These are phyloP conservation scores for Myxozyma nipponensis DNA, from an alignment of 805 yeast species.

Conservation along the genomic window DNA sequence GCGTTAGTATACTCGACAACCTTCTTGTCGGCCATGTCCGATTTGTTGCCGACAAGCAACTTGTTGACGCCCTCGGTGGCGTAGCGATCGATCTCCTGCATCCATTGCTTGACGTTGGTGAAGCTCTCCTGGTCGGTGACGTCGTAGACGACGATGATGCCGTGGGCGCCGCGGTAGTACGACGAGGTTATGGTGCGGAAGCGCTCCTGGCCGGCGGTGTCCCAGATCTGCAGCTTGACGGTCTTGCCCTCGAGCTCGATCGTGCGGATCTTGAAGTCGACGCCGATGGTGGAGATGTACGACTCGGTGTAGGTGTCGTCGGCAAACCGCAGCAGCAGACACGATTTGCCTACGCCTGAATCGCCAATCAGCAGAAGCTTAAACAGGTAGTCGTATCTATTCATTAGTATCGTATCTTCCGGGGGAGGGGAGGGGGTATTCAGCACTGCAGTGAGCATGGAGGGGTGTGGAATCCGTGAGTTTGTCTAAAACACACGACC, in stretches of 20 bases:
- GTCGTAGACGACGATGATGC: slow-evolving; percentile 95
- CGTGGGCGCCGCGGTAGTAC: slow-evolving; percentile 98
- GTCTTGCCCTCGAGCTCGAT: slow-evolving; percentile 92
- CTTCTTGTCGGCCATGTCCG: slow-evolving; percentile 88
- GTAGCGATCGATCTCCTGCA: slow-evolving; percentile 96
- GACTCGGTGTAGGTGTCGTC: slow-evolving; percentile 97
- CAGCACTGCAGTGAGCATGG: too few relatives aligned
- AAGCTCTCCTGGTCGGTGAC: slow-evolving; percentile 87
- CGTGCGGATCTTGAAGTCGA: slow-evolving; percentile 71
- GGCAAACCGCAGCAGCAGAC: slow-evolving; percentile 89
- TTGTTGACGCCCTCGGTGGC: slow-evolving; percentile 98
- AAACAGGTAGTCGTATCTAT: slow-evolving; percentile 94
- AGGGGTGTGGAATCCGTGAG: too few relatives aligned
- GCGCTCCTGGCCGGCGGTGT: slow-evolving; percentile 98
- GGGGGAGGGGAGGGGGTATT: too few relatives aligned
- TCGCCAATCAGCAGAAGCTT: slow-evolving; percentile 94
- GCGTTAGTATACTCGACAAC: slow-evolving; percentile 95
- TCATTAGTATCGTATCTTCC: too few relatives aligned
- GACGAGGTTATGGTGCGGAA: slow-evolving; percentile 97
- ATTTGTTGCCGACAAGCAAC: slow-evolving; percentile 92
- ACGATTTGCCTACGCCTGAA: slow-evolving; percentile 98
- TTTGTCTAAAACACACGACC: too few relatives aligned
- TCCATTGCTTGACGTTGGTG: slow-evolving; percentile 96
- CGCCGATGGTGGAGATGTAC: slow-evolving; percentile 96
- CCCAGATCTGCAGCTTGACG: slow-evolving; percentile 98